These are phyloP conservation scores for Dittrichia graveolens DNA, from an alignment of 129 eudicot genomes.

Conservation along the genomic window DNA sequence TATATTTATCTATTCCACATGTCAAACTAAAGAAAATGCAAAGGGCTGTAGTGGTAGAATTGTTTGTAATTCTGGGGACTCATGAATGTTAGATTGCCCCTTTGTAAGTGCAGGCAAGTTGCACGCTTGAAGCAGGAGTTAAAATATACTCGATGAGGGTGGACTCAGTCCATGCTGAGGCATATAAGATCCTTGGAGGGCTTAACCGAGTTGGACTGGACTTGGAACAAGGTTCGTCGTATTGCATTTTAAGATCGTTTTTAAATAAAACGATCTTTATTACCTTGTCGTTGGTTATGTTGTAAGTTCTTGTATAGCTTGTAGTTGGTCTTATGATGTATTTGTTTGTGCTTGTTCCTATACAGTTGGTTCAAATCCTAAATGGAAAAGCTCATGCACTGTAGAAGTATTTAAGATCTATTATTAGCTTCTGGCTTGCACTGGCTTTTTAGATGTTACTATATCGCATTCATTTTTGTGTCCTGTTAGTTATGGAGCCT, in stretches of 20 bases:
- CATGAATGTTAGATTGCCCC: constrained; percentile 26
- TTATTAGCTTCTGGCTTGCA: not conserved
- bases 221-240: constrained; percentile 64
- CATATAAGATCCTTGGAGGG: constrained; percentile 90
- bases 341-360: not conserved
- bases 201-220: constrained; percentile 85
- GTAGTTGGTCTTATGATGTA: not conserved
- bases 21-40: not conserved
- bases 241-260: not conserved
- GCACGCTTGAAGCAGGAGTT: constrained; percentile 98
- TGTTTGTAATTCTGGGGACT: not conserved
- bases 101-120: constrained; percentile 65
- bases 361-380: not conserved
- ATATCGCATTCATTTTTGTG: not conserved
- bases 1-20: not conserved
- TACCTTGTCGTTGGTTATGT: not conserved
- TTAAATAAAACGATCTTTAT: constrained; percentile 12
- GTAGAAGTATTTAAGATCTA: not conserved
- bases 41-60: not conserved
- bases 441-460: not conserved
- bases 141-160: constrained; percentile 92
- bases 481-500: constrained; percentile 10
- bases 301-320: not conserved
- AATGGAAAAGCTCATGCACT: not conserved
- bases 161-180: constrained; percentile 93